These are phyloP conservation scores for Xerocomus brunneocitrinus DNA, from an alignment of 768 basidiomycete genomes.

Conservation along the genomic window DNA sequence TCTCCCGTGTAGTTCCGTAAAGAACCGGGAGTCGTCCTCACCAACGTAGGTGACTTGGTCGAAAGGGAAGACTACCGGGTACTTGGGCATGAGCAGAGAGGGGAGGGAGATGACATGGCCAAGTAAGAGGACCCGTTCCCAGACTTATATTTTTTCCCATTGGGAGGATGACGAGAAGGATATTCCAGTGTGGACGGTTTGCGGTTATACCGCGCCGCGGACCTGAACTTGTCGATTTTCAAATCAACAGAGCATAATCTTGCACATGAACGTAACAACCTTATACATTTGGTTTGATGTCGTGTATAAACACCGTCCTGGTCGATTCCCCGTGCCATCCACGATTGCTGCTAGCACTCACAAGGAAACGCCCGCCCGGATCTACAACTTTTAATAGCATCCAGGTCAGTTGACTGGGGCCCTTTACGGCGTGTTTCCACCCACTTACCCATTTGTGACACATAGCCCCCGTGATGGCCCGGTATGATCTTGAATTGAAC, in stretches of 20 bases:
- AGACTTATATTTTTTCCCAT: slow-evolving; percentile 30
- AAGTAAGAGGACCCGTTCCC: slow-evolving; percentile 6
- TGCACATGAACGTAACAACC: slow-evolving; percentile 25
- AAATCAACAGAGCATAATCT: slow-evolving; percentile 30
- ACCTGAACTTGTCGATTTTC: slow-evolving; percentile 28
- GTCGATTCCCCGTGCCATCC: slow-evolving; percentile 94
- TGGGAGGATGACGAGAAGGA: slow-evolving; percentile 32
- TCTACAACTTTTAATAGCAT: slow-evolving; percentile 64
- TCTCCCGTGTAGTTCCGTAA: slow-evolving; percentile 49
- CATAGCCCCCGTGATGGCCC: slow-evolving; percentile 91
- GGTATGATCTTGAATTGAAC: slow-evolving; percentile 93
- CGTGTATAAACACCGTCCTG: slow-evolving; percentile 85
- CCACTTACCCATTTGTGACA: slow-evolving; percentile 86
- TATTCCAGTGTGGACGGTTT: slow-evolving; percentile 21
- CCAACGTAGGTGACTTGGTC: slow-evolving; percentile 36
- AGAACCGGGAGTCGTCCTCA: slow-evolving; percentile 48
- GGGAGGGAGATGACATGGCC: slow-evolving; percentile 22
- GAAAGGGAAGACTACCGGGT: slow-evolving; percentile 32
- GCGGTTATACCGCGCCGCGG: slow-evolving; percentile 31
- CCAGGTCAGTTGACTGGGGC: slow-evolving; percentile 21
- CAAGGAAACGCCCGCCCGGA: slow-evolving; percentile 75
- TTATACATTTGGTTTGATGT: slow-evolving; percentile 54
- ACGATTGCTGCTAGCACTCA: slow-evolving; percentile 89
- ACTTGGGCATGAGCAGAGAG: slow-evolving; percentile 25
- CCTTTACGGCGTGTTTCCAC: slow-evolving; percentile 4